Evolutionary conservation across 2,329 filamentous ascomycete species (phyloP).

Genomic region (Ustilaginoidea virens): DNA sequence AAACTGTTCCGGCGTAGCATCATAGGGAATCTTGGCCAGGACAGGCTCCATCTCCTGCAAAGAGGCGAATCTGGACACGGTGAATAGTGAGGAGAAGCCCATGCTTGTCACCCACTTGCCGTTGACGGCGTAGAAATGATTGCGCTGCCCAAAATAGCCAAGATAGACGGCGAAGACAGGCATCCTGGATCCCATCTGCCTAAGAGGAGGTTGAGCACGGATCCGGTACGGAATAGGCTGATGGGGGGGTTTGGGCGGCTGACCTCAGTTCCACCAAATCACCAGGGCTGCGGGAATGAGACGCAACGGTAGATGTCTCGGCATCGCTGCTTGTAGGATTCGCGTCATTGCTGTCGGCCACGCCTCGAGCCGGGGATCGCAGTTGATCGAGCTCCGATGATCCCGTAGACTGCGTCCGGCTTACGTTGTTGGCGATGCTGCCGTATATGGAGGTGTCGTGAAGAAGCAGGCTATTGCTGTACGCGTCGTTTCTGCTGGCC

Average conservation of each 20-base stretch:
- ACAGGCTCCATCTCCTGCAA: slow-evolving; percentile 24
- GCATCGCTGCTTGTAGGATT: slow-evolving; percentile 13
- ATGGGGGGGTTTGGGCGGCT: no score
- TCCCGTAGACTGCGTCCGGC: slow-evolving; percentile 18
- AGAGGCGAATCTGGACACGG: slow-evolving; percentile 29
- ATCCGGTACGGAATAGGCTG: no score
- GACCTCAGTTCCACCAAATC: slow-evolving; percentile 36
- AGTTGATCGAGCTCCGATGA: slow-evolving; percentile 17
- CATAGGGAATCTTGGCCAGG: slow-evolving; percentile 14
- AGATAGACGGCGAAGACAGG: slow-evolving; percentile 37
- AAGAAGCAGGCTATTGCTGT: slow-evolving; percentile 8
- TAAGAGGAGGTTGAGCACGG: no score
- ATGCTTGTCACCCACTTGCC: slow-evolving; percentile 32
- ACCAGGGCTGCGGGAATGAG: slow-evolving; percentile 20
- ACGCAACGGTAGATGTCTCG: slow-evolving; percentile 12
- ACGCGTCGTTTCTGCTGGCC: slow-evolving; percentile 20
- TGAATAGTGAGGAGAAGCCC: slow-evolving; percentile 30
- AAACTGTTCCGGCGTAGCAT: slow-evolving; percentile 14
- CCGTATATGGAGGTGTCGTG: slow-evolving; percentile 12
- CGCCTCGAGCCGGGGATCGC: slow-evolving; percentile 8
- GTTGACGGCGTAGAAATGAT: slow-evolving; percentile 38
- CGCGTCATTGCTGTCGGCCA: slow-evolving; percentile 12
- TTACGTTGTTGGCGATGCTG: slow-evolving; percentile 16
- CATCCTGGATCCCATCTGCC: slow-evolving; percentile 22
- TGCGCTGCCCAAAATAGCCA: slow-evolving; percentile 30